Percentiles rank a stretch among this genome's conserved stretches.
Evolutionary conservation across 441 rosid genomes (phyloP).

Genomic region (Erysimum cheiri): DNA sequence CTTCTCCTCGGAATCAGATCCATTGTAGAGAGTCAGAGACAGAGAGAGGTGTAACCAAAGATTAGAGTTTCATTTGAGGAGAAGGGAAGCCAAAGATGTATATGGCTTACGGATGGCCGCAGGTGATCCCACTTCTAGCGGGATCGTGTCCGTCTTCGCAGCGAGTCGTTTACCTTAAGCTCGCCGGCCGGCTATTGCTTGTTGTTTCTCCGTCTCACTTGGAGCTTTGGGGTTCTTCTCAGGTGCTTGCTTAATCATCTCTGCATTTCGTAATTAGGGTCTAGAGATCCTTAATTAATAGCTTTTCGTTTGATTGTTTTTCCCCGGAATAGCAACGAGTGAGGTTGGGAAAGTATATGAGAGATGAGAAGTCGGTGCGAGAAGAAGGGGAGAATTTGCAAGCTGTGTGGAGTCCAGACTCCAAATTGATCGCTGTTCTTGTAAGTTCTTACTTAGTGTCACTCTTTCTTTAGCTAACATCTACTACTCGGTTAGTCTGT

Average conservation of each 20-base stretch:
- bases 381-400: constrained; percentile 87
- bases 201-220: constrained; percentile 83
- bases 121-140: constrained; percentile 83
- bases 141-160: constrained; percentile 77
- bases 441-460: constrained; percentile 51
- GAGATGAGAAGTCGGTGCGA: constrained; percentile 75
- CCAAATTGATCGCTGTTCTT: constrained; percentile 82
- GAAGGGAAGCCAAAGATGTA: constrained; percentile 55
- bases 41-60: background rate
- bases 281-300: background rate
- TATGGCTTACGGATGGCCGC: constrained; percentile 99
- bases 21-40: constrained; percentile 14
- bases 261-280: constrained; percentile 16
- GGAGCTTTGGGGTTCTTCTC: constrained; percentile 95
- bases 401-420: constrained; percentile 95
- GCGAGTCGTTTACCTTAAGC: constrained; percentile 70
- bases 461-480: constrained; percentile 9
- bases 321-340: constrained; percentile 68
- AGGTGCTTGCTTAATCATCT: constrained; percentile 53
- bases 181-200: constrained; percentile 67
- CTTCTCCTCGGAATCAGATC: constrained; percentile 29
- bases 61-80: background rate
- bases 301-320: background rate
- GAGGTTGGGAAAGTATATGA: constrained; percentile 86
- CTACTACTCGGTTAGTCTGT: background rate